phyloP scores from a whole-genome alignment of 1,284 basidiomycete species.

The Cystobasidiaceae sp. region DNA sequence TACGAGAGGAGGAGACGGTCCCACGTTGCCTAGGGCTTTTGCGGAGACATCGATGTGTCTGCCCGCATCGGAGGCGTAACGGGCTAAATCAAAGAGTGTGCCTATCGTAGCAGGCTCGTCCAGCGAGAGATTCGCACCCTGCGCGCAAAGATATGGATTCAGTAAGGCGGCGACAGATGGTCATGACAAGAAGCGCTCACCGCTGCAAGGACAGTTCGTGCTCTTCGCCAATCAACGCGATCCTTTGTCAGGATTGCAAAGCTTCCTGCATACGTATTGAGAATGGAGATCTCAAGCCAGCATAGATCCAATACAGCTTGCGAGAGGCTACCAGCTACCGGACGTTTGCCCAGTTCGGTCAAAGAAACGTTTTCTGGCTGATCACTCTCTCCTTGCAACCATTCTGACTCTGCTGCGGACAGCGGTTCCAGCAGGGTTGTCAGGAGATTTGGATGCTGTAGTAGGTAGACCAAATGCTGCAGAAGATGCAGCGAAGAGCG shows the following conservation, averaged over 20 bases:
- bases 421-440: conserved; percentile 72
- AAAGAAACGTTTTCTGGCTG: conserved; percentile 49
- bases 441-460: conserved; percentile 83
- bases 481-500: conserved; percentile 65
- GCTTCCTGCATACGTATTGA: conserved; percentile 65
- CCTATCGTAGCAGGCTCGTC: conserved; percentile 72
- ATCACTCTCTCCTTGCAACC: conserved; percentile 58
- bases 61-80: conserved; percentile 58
- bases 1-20: neutral
- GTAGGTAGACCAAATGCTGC: conserved; percentile 79
- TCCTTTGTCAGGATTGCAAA: conserved; percentile 63
- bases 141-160: neutral
- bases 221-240: conserved; percentile 63
- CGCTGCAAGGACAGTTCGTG: conserved; percentile 64
- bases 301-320: conserved; percentile 64
- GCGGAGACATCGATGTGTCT: neutral
- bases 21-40: neutral
- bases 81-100: conserved; percentile 68
- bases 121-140: conserved; percentile 61
- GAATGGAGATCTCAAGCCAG: conserved; percentile 61
- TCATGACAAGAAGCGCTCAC: conserved; percentile 51
- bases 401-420: conserved; percentile 63
- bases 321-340: conserved; percentile 63
- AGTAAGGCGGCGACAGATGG: neutral
- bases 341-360: conserved; percentile 60